phyloP scores from a whole-genome alignment of 2,329 filamentous ascomycete species.

The Grosmannia huntii region DNA sequence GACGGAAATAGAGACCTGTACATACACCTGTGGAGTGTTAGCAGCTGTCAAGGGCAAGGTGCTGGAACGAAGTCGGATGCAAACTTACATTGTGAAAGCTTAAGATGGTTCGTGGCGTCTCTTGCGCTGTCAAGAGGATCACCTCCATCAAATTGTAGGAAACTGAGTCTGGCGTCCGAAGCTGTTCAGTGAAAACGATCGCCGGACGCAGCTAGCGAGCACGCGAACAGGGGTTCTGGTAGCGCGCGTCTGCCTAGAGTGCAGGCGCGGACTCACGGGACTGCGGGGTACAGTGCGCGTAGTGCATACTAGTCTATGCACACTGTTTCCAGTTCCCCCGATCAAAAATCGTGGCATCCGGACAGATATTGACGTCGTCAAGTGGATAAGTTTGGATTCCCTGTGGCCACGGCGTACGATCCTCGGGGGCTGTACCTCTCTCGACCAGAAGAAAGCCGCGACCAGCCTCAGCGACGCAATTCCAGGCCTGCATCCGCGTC shows the following conservation, averaged over 20 bases:
- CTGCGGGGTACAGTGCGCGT: neutral
- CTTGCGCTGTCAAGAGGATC: neutral
- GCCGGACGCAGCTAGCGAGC: neutral
- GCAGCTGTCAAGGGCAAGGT: neutral
- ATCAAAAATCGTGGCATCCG: neutral
- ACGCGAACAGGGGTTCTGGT: neutral
- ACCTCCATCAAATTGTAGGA: neutral
- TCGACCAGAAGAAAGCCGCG: neutral
- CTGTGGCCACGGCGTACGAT: neutral
- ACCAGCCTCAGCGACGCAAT: neutral
- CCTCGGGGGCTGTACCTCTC: neutral
- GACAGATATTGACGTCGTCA: neutral
- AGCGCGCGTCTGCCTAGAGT: neutral
- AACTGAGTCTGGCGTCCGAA: neutral
- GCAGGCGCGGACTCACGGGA: neutral
- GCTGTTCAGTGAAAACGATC: neutral
- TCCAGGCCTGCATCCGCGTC: neutral
- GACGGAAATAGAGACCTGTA: neutral
- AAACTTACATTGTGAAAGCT: neutral
- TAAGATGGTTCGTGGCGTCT: neutral
- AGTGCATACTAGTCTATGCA: neutral
- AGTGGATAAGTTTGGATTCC: neutral
- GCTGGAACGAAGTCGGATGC: neutral
- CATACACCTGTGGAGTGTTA: neutral
- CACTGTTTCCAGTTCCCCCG: neutral